A percentile compares a stretch with the other conserved stretches of the same genome.
Evolutionary conservation across 192 early-diverging fungal genomes (phyloP).

Genomic region (Podila epicladia): DNA sequence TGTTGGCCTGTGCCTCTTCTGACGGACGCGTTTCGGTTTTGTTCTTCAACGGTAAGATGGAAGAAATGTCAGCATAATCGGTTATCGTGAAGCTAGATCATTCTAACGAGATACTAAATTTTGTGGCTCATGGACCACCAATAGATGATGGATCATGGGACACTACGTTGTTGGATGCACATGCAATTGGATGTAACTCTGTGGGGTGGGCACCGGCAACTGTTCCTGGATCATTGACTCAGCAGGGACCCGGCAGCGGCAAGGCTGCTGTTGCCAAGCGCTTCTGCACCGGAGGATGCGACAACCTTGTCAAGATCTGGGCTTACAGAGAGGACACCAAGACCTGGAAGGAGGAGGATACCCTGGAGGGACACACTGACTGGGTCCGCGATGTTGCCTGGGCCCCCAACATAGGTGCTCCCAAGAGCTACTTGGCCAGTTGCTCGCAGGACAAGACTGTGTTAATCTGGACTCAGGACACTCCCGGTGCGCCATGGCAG

Average conservation of each 20-base stretch:
- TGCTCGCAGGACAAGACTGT: slow-evolving; percentile 99
- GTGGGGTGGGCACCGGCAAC: slow-evolving; percentile 96
- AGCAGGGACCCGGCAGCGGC: slow-evolving; percentile 61
- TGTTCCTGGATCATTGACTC: slow-evolving; percentile 76
- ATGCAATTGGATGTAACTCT: slow-evolving; percentile 92
- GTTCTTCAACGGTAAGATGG: slow-evolving; percentile 83
- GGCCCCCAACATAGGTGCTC: slow-evolving; percentile 94
- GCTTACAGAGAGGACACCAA: slow-evolving; percentile 79
- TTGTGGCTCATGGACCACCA: neutral
- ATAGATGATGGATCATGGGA: slow-evolving; percentile 92
- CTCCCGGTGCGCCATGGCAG: slow-evolving; percentile 72
- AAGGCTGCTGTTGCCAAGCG: slow-evolving; percentile 73
- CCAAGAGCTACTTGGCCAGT: slow-evolving; percentile 88
- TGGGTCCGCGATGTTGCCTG: slow-evolving; percentile 99
- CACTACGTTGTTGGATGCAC: slow-evolving; percentile 78
- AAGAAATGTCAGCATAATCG: neutral
- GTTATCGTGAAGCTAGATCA: neutral
- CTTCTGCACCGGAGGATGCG: slow-evolving; percentile 94
- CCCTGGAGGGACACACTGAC: slow-evolving; percentile 91
- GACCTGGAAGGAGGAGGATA: slow-evolving; percentile 82
- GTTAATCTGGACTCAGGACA: slow-evolving; percentile 94
- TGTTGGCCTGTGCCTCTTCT: slow-evolving; percentile 92
- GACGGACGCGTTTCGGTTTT: slow-evolving; percentile 94
- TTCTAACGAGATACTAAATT: too few species aligned
- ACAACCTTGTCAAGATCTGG: slow-evolving; percentile 98